Conservation (phyloP, 495 filamentous ascomycete species). For the Penicillium atrosanguineum region DNA sequence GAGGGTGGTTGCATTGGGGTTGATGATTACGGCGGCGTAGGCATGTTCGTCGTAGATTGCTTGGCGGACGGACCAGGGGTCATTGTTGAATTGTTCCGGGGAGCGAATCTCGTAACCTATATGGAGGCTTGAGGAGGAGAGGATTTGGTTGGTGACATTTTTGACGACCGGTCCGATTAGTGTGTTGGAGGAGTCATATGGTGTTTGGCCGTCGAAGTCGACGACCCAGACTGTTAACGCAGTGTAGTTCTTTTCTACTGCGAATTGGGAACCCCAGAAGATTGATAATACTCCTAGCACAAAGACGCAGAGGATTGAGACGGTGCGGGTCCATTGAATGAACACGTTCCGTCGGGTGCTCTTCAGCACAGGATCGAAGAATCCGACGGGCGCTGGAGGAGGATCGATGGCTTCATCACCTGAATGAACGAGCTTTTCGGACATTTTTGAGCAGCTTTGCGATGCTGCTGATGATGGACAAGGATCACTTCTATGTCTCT, state of each 20-base stretch:
- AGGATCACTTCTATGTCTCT: background rate
- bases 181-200: constrained; percentile 45
- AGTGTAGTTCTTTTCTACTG: constrained; percentile 45
- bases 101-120: constrained; percentile 52
- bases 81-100: constrained; percentile 54
- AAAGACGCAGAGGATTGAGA: constrained; percentile 51
- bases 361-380: constrained; percentile 49
- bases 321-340: constrained; percentile 38
- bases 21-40: constrained; percentile 64
- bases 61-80: constrained; percentile 58
- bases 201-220: constrained; percentile 61
- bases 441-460: background rate
- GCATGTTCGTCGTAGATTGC: constrained; percentile 60
- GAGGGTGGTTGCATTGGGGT: constrained; percentile 61
- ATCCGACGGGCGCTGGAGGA: constrained; percentile 44
- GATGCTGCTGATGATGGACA: background rate
- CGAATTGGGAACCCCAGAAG: constrained; percentile 60
- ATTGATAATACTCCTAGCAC: constrained; percentile 55
- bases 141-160: constrained; percentile 35
- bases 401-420: constrained; percentile 24
- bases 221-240: constrained; percentile 58
- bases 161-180: constrained; percentile 57
- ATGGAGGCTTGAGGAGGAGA: constrained; percentile 26
- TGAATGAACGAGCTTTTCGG: background rate
- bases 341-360: constrained; percentile 46